Conservation (phyloP, 2,329 filamentous ascomycete genomes). For the Microdochium paspali region DNA sequence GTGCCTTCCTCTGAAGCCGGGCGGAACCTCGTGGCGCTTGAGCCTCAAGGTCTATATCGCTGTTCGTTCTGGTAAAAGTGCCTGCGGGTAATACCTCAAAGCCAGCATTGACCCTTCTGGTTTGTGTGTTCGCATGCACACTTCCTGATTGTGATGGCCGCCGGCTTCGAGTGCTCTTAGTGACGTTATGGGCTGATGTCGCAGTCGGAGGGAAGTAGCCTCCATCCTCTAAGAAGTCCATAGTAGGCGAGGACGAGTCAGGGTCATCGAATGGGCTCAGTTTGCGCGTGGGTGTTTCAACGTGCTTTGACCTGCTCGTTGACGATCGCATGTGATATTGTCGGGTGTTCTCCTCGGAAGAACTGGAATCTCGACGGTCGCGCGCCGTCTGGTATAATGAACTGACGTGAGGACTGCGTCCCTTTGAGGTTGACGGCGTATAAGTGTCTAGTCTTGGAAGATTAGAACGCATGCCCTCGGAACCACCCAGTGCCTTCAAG, state of each 20-base stretch:
- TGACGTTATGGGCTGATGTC: slow-evolving; percentile 3
- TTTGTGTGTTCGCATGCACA: slow-evolving; percentile 11
- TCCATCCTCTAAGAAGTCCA: slow-evolving; percentile 7
- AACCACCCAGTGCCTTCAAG: slow-evolving; percentile 5
- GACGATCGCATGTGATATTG: slow-evolving; percentile 7
- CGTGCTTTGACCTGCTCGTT: slow-evolving; percentile 7
- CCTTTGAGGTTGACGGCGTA: background rate
- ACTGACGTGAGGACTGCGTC: background rate
- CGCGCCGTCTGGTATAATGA: background rate
- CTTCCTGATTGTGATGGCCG: slow-evolving; percentile 14
- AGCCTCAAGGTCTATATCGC: slow-evolving; percentile 9
- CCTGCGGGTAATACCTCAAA: slow-evolving; percentile 21
- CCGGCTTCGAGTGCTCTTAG: background rate
- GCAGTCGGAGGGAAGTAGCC: slow-evolving; percentile 1
- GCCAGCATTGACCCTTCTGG: slow-evolving; percentile 16
- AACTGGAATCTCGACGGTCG: slow-evolving; percentile 8
- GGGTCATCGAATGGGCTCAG: slow-evolving; percentile 9
- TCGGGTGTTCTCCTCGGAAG: slow-evolving; percentile 14
- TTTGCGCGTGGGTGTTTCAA: slow-evolving; percentile 5
- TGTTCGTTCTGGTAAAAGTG: slow-evolving; percentile 11
- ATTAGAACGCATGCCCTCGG: slow-evolving; percentile 4
- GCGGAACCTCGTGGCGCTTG: background rate
- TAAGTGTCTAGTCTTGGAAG: slow-evolving; percentile 1
- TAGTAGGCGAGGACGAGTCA: slow-evolving; percentile 4
- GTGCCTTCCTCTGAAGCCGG: background rate